Base-by-base conservation (phyloP, 345 rosid genomes). In the Raphanus raphanistrum region DNA sequence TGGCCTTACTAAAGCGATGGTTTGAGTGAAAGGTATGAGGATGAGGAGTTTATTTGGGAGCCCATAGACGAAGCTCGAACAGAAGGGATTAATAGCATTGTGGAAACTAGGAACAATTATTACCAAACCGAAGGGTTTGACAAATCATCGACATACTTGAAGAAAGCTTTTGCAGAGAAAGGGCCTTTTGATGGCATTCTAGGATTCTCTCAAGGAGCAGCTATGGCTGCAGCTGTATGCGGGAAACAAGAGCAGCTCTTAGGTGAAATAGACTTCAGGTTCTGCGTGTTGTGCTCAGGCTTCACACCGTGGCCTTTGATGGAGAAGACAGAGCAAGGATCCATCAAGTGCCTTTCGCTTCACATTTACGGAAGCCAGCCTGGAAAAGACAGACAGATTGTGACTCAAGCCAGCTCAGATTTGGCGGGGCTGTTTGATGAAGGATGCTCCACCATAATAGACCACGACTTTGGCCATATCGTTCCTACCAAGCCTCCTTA, bases 101-200 rank as follows among this genome's bases (percentile, higher is more conserved):
- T n/a, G n/a, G n/a, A n/a, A n/a, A n/a, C n/a, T n/a, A n/a, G n/a
- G n/a, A n/a, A n/a, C n/a, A n/a, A n/a, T n/a, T n/a, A n/a, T 68
- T 31, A 59, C 63, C 99, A 92, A 84, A 91, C 94, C 2, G 88
- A 80, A 66, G 99, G 98, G 12, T 84, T 86, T 65, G 90, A 87
- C 28, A 65, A 45, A 70, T 96, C 97, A 6, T 31, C 88, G 31
- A 70, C 85, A 36, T 86, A 81, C 80, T 78, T 95, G 79, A 87
- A 82, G 81, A 81, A 26, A 0, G 63, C 75, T 6, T 86, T 85
- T 85, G 81, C 83, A 6, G 74, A 63, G 79, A 79, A 83, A 75
- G 99, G 99, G n/a, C 97, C 97, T 33, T 93, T 93, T 76, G 99
- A 96, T 71, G 99, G 97, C 71, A 85, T 91, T 61, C 82, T 96